Evolutionary conservation across 306 rosid genomes (phyloP).

Genomic region (Leucaena leucocephala): DNA sequence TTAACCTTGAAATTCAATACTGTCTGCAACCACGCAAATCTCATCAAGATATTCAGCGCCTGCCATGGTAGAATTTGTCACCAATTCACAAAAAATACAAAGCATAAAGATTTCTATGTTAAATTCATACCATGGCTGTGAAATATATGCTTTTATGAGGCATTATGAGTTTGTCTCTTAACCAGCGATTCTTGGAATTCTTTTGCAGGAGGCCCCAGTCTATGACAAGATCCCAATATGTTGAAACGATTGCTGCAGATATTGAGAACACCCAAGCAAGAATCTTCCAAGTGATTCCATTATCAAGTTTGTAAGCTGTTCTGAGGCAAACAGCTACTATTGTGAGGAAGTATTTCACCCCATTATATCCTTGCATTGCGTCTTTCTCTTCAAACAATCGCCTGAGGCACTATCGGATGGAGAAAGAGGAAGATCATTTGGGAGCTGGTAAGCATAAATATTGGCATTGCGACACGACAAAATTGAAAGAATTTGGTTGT

Average conservation of each 20-base stretch:
- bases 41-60: constrained; percentile 67
- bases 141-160: constrained; percentile 56
- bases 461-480: background rate
- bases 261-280: constrained; percentile 53
- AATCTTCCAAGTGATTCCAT: constrained; percentile 42
- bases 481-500: background rate
- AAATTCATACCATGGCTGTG: constrained; percentile 54
- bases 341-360: constrained; percentile 58
- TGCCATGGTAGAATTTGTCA: constrained; percentile 36
- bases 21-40: constrained; percentile 76
- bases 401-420: constrained; percentile 54
- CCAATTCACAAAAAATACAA: background rate
- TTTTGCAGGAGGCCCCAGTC: constrained; percentile 81
- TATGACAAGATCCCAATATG: constrained; percentile 70
- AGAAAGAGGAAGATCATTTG: background rate
- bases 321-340: constrained; percentile 65
- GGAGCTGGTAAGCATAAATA: background rate
- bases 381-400: constrained; percentile 67
- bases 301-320: constrained; percentile 46
- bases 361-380: constrained; percentile 65
- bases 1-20: constrained; percentile 46
- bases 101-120: background rate
- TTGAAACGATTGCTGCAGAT: constrained; percentile 51
- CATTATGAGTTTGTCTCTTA: constrained; percentile 70
- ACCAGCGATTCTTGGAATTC: constrained; percentile 62